Percentiles rank a stretch among this genome's conserved stretches.
Conservation (phyloP, 805 yeast genomes). For the Starmerella kuoi region DNA sequence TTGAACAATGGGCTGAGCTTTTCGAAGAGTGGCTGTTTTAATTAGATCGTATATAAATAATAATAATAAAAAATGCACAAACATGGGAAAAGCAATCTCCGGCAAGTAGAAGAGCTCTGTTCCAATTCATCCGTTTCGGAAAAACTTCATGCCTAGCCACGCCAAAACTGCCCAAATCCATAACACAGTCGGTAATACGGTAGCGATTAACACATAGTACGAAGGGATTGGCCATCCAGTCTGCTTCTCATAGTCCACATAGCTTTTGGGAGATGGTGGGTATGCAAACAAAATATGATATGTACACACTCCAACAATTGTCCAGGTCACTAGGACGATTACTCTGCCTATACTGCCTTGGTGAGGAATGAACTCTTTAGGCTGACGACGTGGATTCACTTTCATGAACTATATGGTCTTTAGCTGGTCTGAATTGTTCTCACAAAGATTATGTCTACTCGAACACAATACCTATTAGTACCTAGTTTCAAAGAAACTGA, state of each 20-base stretch:
- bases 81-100: too few relatives aligned
- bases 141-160: slow-evolving; percentile 72
- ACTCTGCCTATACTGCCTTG: slow-evolving; percentile 10
- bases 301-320: slow-evolving; percentile 1
- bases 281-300: slow-evolving; percentile 5
- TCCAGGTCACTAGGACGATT: slow-evolving; percentile 15
- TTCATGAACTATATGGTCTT: slow-evolving; percentile 13
- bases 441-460: too few relatives aligned
- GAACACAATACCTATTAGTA: too few relatives aligned
- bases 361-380: slow-evolving; percentile 9
- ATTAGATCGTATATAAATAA: too few relatives aligned
- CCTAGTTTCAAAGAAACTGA: too few relatives aligned
- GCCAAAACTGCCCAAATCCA: slow-evolving; percentile 65
- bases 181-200: slow-evolving; percentile 30
- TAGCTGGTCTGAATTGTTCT: too few relatives aligned
- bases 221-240: slow-evolving; percentile 32
- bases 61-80: too few relatives aligned
- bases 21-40: slow-evolving; percentile 33
- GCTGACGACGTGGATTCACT: slow-evolving; percentile 19
- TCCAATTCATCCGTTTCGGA: slow-evolving; percentile 48
- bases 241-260: slow-evolving; percentile 16
- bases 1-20: slow-evolving; percentile 38
- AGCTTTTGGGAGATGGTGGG: slow-evolving; percentile 5
- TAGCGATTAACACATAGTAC: slow-evolving; percentile 31
- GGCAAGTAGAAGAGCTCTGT: too few relatives aligned